Base-by-base conservation (phyloP, 768 basidiomycete species). In the Trichaptum fuscoviolaceum region DNA sequence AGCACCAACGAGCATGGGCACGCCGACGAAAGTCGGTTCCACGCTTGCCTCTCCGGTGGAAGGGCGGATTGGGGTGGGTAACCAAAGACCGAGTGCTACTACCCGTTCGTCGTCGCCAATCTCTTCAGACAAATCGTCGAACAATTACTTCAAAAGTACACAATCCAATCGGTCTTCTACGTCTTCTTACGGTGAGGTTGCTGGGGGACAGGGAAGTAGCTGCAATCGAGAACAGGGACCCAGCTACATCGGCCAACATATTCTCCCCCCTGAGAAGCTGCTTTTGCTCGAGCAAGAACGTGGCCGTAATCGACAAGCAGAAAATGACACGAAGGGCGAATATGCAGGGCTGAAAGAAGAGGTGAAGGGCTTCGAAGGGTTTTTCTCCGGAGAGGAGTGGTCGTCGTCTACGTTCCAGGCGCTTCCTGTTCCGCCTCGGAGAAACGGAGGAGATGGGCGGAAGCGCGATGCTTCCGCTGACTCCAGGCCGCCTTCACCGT, bases 101-200 rank as follows among this genome's bases (percentile, higher is more conserved):
- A 87, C 87, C 0, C 75, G 82, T 10, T 85, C 88, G 0, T 85
- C 89, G 0, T 90, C 88, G 0, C 86, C 87, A 7, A 80, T 82
- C 62, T 85, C 84, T 2, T 85, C 85, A 18, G 85, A 87, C 58
- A 79, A 84, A 23, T 83, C 84, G 1, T 85, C 86, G 0, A 76
- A 81, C 0, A 79, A 78, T 26, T 85, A 83, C 73, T 87, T 87
- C 73, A 76, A 81, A 61, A 77, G 76, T 57, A 79, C 85, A 0
- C 75, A 78, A 63, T 83, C 83, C 0, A 74, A 80, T 0, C 80
- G 80, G 10, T 88, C 87, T 0, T 89, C 88, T 0, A 73, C 82
- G 0, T 86, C 88, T 0, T 90, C 90, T 1, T 81, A 80, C 57
- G 82, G 81, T 0, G 82, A 82, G 4, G 78, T 80, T 26, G 68